These are phyloP conservation scores for Colletotrichum somersetense DNA, from an alignment of 2,329 filamentous ascomycete species.

Conservation along the genomic window DNA sequence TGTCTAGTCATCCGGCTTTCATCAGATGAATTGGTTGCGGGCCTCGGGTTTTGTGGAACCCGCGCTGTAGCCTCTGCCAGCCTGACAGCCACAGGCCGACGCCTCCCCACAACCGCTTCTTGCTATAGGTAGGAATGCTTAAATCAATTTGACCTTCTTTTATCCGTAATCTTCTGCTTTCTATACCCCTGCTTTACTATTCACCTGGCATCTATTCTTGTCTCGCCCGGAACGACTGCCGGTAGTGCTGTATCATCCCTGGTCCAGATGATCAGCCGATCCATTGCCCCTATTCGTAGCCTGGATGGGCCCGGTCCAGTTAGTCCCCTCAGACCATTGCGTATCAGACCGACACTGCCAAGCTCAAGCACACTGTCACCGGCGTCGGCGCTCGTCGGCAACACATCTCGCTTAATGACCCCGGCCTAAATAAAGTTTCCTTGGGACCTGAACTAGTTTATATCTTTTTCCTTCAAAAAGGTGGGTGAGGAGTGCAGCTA, in stretches of 20 bases:
- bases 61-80: not conserved
- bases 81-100: no score
- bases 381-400: conserved; percentile 36
- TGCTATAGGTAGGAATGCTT: no score
- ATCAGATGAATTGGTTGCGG: no score
- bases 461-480: conserved; percentile 10
- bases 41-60: not conserved
- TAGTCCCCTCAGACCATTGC: not conserved
- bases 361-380: conserved; percentile 36
- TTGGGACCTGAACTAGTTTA: not conserved
- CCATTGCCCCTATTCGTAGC: not conserved
- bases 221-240: not conserved
- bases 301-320: not conserved
- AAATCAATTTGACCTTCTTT: no score
- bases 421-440: conserved; percentile 5
- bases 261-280: not conserved
- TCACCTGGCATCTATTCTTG: not conserved
- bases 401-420: conserved; percentile 21
- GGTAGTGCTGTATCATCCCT: not conserved
- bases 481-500: conserved; percentile 11
- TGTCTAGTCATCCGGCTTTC: no score
- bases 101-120: not conserved
- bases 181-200: not conserved
- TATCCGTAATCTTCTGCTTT: no score
- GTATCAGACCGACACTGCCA: conserved; percentile 30